These are phyloP conservation scores for Crithidia brevicula DNA, from an alignment of 208 protist genomes.

Conservation along the genomic window DNA sequence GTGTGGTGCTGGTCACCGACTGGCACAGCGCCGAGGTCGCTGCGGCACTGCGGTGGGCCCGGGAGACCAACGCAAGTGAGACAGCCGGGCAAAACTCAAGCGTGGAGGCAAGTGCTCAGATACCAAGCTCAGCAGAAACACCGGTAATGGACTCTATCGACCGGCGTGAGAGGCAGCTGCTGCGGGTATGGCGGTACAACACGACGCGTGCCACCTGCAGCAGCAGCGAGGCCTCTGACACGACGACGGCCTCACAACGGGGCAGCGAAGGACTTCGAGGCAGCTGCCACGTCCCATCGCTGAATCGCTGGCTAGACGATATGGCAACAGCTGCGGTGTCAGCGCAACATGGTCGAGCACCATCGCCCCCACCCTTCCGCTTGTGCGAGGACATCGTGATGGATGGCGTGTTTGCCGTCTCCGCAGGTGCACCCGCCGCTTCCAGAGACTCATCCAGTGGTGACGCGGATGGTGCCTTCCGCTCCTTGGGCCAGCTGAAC, in stretches of 20 bases:
- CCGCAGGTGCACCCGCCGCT: too few relatives aligned
- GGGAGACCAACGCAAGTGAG: neutral
- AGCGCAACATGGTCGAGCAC: neutral
- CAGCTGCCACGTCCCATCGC: conserved; percentile 49
- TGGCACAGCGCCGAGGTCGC: conserved; percentile 42
- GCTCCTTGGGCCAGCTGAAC: conserved; percentile 28
- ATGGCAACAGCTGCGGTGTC: neutral
- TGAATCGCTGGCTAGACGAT: conserved; percentile 45
- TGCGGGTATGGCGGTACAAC: conserved; percentile 8
- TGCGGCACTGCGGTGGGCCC: conserved; percentile 10
- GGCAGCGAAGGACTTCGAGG: conserved; percentile 26
- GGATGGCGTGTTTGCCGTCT: conserved; percentile 15
- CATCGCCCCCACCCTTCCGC: conserved; percentile 3
- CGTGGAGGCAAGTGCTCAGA: too few relatives aligned
- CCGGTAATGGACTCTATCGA: neutral
- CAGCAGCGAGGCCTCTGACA: neutral
- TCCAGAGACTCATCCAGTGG: too few relatives aligned
- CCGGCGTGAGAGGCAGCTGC: neutral
- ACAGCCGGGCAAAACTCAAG: too few relatives aligned
- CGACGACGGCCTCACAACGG: neutral
- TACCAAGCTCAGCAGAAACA: neutral
- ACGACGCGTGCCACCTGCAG: too few relatives aligned
- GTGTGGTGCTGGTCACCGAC: conserved; percentile 55
- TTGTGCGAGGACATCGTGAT: conserved; percentile 27
- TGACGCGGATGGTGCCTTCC: neutral